phyloP scores from a whole-genome alignment of 345 rosid species.

The Hibiscus tridactylites region DNA sequence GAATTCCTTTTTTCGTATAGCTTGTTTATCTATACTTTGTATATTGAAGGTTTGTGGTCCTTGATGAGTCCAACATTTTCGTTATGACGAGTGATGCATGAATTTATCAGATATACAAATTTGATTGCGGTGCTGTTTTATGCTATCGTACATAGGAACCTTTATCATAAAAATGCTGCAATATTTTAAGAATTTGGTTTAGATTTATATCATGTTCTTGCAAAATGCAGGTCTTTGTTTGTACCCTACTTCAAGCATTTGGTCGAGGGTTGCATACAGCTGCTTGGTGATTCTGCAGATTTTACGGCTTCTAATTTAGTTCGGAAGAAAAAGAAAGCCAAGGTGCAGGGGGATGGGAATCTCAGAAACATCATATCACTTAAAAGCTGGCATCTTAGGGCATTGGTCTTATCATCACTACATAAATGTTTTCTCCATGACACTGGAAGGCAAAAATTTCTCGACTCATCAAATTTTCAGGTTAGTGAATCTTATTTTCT shows the following conservation, averaged over 20 bases:
- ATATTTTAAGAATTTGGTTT: neutral
- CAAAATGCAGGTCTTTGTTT: constrained; percentile 65
- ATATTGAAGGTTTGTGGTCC: neutral
- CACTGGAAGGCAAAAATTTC: constrained; percentile 65
- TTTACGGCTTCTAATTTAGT: constrained; percentile 25
- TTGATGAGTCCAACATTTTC: neutral
- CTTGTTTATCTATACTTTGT: neutral
- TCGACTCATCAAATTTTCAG: constrained; percentile 82
- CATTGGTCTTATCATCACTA: constrained; percentile 62
- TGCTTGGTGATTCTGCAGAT: constrained; percentile 44
- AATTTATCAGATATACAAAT: neutral
- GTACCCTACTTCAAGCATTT: constrained; percentile 85
- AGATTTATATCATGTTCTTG: neutral
- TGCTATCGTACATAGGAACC: neutral
- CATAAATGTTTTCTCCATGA: constrained; percentile 80
- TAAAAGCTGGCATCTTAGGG: constrained; percentile 75
- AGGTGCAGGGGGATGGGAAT: constrained; percentile 38
- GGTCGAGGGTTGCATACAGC: constrained; percentile 51
- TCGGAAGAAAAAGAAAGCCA: constrained; percentile 77
- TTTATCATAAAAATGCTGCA: neutral
- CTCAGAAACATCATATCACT: constrained; percentile 22
- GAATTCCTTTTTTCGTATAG: neutral
- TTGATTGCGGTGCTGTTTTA: neutral
- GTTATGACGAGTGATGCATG: neutral
- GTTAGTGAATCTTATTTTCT: constrained; percentile 17